Conservation (phyloP, 352 stramenopile genomes). For the Pythium insidiosum region DNA sequence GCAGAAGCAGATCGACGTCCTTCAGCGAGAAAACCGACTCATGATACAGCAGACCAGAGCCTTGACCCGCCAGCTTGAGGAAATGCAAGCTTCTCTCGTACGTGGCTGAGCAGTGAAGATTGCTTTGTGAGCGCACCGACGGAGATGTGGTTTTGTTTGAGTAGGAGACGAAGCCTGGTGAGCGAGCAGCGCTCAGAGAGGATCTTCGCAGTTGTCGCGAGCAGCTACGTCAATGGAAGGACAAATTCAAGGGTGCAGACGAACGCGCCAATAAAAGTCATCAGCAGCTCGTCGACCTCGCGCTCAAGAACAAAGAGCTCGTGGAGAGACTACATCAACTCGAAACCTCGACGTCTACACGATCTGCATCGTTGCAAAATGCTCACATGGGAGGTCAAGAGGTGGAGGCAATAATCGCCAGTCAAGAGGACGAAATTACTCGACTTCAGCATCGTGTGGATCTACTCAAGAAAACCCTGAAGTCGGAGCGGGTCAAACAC, state of each 20-base stretch:
- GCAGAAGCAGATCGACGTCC: slow-evolving; percentile 46
- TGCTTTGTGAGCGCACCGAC: too few relatives aligned
- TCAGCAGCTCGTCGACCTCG: slow-evolving; percentile 47
- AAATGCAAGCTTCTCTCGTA: slow-evolving; percentile 47
- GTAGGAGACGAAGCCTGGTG: slow-evolving; percentile 43
- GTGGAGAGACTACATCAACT: slow-evolving; percentile 32
- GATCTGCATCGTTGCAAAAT: too few relatives aligned
- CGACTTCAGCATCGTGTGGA: slow-evolving; percentile 48
- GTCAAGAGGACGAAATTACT: slow-evolving; percentile 57
- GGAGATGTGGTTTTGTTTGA: neutral
- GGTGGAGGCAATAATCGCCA: slow-evolving; percentile 36
- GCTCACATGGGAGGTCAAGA: slow-evolving; percentile 18
- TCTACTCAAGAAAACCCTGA: slow-evolving; percentile 53
- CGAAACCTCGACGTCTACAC: slow-evolving; percentile 14
- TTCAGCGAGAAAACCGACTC: slow-evolving; percentile 46
- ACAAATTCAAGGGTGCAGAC: slow-evolving; percentile 35
- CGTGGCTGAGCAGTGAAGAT: neutral
- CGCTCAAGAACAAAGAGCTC: slow-evolving; percentile 46
- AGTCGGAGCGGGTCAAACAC: slow-evolving; percentile 38
- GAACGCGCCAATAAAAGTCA: slow-evolving; percentile 38
- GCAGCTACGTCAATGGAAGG: slow-evolving; percentile 44
- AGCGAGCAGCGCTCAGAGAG: slow-evolving; percentile 38
- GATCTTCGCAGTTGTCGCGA: slow-evolving; percentile 62
- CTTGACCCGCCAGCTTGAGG: slow-evolving; percentile 50
- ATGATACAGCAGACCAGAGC: slow-evolving; percentile 45